phyloP scores from a whole-genome alignment of 805 yeast species.

The Spathaspora passalidarum region DNA sequence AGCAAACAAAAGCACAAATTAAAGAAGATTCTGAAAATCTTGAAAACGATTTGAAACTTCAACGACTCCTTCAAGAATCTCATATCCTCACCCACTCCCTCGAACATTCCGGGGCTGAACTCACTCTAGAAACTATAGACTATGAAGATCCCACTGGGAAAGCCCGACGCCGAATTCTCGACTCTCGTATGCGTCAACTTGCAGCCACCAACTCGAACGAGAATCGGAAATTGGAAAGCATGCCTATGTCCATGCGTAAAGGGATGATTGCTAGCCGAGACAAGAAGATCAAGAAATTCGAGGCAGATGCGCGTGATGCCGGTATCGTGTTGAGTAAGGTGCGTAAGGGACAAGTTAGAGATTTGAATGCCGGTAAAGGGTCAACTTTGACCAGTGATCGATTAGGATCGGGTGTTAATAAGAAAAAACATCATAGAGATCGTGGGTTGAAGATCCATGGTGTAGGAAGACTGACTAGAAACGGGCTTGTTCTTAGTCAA shows the following conservation, averaged over 20 bases:
- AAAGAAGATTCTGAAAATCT: constrained; percentile 50
- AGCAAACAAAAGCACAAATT: constrained; percentile 29
- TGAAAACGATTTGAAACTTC: constrained; percentile 70
- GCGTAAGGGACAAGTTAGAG: constrained; percentile 63
- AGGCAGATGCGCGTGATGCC: constrained; percentile 80
- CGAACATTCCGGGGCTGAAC: constrained; percentile 61
- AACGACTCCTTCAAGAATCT: constrained; percentile 66
- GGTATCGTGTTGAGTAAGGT: constrained; percentile 82
- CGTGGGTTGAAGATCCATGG: constrained; percentile 76
- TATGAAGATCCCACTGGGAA: constrained; percentile 65
- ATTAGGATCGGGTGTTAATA: constrained; percentile 46
- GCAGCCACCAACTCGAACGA: constrained; percentile 40
- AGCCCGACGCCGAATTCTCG: constrained; percentile 62
- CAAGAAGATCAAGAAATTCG: constrained; percentile 52
- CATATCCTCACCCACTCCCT: constrained; percentile 52
- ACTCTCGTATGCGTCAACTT: constrained; percentile 50
- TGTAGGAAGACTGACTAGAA: constrained; percentile 73
- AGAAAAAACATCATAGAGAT: constrained; percentile 49
- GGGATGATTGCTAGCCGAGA: constrained; percentile 69
- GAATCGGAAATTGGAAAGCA: constrained; percentile 58
- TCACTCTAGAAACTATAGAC: constrained; percentile 61
- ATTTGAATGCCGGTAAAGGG: constrained; percentile 52
- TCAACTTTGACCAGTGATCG: constrained; percentile 49
- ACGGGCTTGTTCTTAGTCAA: constrained; percentile 72
- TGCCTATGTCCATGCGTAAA: constrained; percentile 86